phyloP scores from a whole-genome alignment of 805 yeast species.

The Vanderwaltozyma verrucispora region DNA sequence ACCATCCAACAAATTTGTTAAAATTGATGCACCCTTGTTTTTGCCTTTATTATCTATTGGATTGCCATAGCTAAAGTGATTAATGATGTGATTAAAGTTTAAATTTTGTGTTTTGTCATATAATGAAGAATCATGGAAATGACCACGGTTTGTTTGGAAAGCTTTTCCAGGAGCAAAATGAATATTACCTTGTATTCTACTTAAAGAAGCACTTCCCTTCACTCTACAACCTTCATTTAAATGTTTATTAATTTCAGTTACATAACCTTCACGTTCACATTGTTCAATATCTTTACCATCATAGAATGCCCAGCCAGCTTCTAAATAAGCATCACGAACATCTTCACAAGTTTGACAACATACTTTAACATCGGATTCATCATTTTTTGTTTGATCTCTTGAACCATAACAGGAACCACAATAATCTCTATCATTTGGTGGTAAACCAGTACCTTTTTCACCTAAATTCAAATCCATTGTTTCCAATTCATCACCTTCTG shows the following conservation, averaged over 20 bases:
- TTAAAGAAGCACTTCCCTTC: slow-evolving; percentile 66
- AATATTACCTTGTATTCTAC: slow-evolving; percentile 79
- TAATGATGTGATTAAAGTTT: slow-evolving; percentile 66
- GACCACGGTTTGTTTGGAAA: slow-evolving; percentile 41
- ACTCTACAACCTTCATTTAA: slow-evolving; percentile 83
- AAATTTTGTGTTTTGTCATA: slow-evolving; percentile 51
- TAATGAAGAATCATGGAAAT: slow-evolving; percentile 76
- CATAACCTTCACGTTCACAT: slow-evolving; percentile 86
- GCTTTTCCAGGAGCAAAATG: slow-evolving; percentile 97
- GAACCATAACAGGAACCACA: slow-evolving; percentile 95
- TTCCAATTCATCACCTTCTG: slow-evolving; percentile 37
- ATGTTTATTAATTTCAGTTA: slow-evolving; percentile 43
- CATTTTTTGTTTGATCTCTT: slow-evolving; percentile 49
- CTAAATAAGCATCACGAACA: slow-evolving; percentile 70
- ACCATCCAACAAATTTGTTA: slow-evolving; percentile 64
- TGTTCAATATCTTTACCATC: slow-evolving; percentile 85
- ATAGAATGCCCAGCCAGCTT: slow-evolving; percentile 76
- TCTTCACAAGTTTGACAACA: slow-evolving; percentile 85
- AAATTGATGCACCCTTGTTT: background rate
- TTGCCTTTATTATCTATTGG: slow-evolving; percentile 2
- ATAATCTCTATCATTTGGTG: slow-evolving; percentile 36
- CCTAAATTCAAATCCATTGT: slow-evolving; percentile 32
- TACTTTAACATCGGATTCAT: slow-evolving; percentile 47
- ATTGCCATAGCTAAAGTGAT: slow-evolving; percentile 75
- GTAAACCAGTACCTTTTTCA: slow-evolving; percentile 29